phyloP scores from a whole-genome alignment of 1,284 basidiomycete species.

The Ganoderma multipileum region DNA sequence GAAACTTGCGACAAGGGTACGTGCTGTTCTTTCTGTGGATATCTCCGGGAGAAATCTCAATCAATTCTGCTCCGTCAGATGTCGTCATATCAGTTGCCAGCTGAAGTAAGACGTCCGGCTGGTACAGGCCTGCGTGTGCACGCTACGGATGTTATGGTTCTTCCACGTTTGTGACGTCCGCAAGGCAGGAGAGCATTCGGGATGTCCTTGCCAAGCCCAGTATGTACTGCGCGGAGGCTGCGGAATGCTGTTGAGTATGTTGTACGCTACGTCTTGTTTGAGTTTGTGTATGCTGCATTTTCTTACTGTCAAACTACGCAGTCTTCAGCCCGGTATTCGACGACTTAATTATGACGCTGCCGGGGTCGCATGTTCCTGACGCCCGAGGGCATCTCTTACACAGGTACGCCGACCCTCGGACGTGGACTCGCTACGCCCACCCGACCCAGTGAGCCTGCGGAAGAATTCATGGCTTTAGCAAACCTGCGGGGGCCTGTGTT shows the following conservation, averaged over 20 bases:
- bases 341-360: neutral
- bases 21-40: neutral
- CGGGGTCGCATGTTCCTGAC: neutral
- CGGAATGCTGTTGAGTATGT: neutral
- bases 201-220: neutral
- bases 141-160: neutral
- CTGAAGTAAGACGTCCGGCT: neutral
- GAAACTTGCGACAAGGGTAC: neutral
- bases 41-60: neutral
- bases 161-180: neutral
- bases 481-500: neutral
- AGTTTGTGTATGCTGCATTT: neutral
- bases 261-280: constrained; percentile 1
- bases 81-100: neutral
- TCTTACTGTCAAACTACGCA: neutral
- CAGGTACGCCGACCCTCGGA: neutral
- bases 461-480: neutral
- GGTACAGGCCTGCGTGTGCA: neutral
- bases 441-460: neutral
- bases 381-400: neutral
- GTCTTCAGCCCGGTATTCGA: neutral
- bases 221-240: neutral
- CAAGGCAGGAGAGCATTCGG: neutral
- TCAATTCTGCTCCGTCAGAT: neutral
- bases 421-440: neutral